phyloP scores from a whole-genome alignment of 1,139 yeast species.

The Debaryomyces singareniensis region DNA sequence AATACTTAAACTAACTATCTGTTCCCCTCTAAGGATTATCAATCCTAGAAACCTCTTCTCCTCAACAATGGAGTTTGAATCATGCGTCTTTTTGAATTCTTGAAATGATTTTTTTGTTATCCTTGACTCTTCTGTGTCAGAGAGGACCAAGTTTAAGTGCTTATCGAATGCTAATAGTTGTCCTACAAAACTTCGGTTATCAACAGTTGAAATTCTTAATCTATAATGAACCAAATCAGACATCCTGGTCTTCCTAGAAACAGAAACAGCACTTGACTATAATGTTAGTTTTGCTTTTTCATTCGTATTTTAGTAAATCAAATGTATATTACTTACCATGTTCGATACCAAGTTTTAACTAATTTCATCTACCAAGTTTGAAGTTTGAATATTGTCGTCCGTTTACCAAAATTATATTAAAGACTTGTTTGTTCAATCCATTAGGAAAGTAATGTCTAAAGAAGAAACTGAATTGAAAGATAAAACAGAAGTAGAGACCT shows the following conservation, averaged over 20 bases:
- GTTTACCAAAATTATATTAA: no score
- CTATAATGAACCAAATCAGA: constrained; percentile 71
- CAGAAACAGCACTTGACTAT: constrained; percentile 10
- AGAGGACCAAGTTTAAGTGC: constrained; percentile 79
- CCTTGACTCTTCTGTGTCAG: constrained; percentile 82
- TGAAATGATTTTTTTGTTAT: constrained; percentile 53
- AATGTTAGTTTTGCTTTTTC: background rate
- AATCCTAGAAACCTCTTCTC: constrained; percentile 75
- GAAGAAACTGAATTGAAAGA: constrained; percentile 3
- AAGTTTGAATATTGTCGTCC: no score
- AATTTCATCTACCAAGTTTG: no score
- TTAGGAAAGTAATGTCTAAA: no score
- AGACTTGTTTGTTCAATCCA: no score
- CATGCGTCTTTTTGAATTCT: constrained; percentile 28
- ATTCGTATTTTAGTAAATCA: background rate
- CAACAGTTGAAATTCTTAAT: constrained; percentile 66
- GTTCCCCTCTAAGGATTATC: constrained; percentile 82
- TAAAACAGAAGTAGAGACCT: constrained; percentile 4
- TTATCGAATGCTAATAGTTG: constrained; percentile 83
- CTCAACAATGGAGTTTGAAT: constrained; percentile 26
- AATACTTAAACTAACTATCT: constrained; percentile 73
- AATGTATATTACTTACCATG: no score
- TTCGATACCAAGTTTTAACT: background rate
- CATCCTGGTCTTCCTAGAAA: constrained; percentile 45
- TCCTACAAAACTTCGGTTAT: constrained; percentile 73